A percentile compares a stretch with the other conserved stretches of the same genome.
phyloP scores from a whole-genome alignment of 2,329 filamentous ascomycete genomes.

The Penicillium sp. region DNA sequence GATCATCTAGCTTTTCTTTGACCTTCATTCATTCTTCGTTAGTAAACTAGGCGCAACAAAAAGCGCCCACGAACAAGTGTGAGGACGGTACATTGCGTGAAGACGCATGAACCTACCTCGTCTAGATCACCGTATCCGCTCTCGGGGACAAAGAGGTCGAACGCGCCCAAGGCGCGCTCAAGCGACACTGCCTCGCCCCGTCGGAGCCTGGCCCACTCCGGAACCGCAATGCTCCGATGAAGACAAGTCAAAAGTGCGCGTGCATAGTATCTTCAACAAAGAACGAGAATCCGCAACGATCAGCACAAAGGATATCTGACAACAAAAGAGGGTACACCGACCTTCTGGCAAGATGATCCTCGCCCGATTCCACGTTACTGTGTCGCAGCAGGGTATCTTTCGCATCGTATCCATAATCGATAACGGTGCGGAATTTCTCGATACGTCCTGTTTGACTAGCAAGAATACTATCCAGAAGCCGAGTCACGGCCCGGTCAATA shows the following conservation, averaged over 20 bases:
- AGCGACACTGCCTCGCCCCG: slow-evolving; percentile 60
- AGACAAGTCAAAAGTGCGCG: slow-evolving; percentile 75
- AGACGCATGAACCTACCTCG: slow-evolving; percentile 57
- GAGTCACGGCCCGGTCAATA: slow-evolving; percentile 57
- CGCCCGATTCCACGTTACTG: slow-evolving; percentile 60
- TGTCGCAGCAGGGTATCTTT: slow-evolving; percentile 81
- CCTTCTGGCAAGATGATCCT: slow-evolving; percentile 78
- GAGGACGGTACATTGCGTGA: neutral
- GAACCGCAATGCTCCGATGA: slow-evolving; percentile 76
- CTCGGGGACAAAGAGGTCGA: slow-evolving; percentile 85
- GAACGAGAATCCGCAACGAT: slow-evolving; percentile 7
- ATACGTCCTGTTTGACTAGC: slow-evolving; percentile 71
- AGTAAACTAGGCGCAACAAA: slow-evolving; percentile 5
- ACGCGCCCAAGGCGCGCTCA: slow-evolving; percentile 76
- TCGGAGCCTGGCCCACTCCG: slow-evolving; percentile 69
- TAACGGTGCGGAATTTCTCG: slow-evolving; percentile 70
- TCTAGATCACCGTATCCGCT: slow-evolving; percentile 73
- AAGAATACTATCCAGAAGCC: slow-evolving; percentile 69
- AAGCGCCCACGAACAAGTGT: neutral
- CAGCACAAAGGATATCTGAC: slow-evolving; percentile 11
- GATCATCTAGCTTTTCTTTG: slow-evolving; percentile 64
- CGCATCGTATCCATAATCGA: slow-evolving; percentile 77
- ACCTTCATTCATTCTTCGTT: slow-evolving; percentile 53
- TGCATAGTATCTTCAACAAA: slow-evolving; percentile 67
- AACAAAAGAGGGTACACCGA: slow-evolving; percentile 21